Percentiles rank a stretch among this genome's conserved stretches.
Evolutionary conservation across 2,329 filamentous ascomycete genomes (phyloP).

Genomic region (Macrophomina pseudophaseolina): DNA sequence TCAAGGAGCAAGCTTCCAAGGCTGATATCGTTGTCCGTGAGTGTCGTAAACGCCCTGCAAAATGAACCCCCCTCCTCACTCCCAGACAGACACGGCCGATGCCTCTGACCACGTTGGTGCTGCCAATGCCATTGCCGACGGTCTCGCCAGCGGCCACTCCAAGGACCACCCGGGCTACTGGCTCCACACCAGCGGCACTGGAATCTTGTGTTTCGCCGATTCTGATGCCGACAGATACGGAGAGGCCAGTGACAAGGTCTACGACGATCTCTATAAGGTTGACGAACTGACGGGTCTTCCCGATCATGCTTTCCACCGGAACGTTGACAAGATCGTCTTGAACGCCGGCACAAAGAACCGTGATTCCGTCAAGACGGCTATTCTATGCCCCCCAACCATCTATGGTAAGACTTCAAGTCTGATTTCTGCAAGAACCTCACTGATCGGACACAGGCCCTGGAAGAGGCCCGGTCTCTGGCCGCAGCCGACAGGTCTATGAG

Average conservation of each 20-base stretch:
- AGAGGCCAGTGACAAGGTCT: conserved; percentile 55
- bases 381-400: conserved; percentile 70
- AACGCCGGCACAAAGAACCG: conserved; percentile 42
- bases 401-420: conserved; percentile 58
- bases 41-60: background rate
- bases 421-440: conserved; percentile 47
- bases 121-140: conserved; percentile 54
- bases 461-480: conserved; percentile 59
- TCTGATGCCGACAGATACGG: conserved; percentile 51
- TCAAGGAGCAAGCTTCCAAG: conserved; percentile 14
- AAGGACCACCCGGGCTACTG: conserved; percentile 48
- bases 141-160: conserved; percentile 55
- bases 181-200: conserved; percentile 62
- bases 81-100: conserved; percentile 35
- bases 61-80: background rate
- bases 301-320: conserved; percentile 64
- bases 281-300: conserved; percentile 61
- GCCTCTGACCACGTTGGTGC: conserved; percentile 38
- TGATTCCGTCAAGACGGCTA: conserved; percentile 38
- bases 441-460: conserved; percentile 57
- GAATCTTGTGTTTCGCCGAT: conserved; percentile 59
- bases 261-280: conserved; percentile 65
- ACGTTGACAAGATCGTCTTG: conserved; percentile 71
- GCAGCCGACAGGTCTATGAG: conserved; percentile 63
- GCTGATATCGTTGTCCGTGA: conserved; percentile 34